A percentile compares a stretch with the other conserved stretches of the same genome.
These are phyloP conservation scores for Clonostachys byssicola DNA, from an alignment of 2,329 filamentous ascomycete species.

Conservation along the genomic window DNA sequence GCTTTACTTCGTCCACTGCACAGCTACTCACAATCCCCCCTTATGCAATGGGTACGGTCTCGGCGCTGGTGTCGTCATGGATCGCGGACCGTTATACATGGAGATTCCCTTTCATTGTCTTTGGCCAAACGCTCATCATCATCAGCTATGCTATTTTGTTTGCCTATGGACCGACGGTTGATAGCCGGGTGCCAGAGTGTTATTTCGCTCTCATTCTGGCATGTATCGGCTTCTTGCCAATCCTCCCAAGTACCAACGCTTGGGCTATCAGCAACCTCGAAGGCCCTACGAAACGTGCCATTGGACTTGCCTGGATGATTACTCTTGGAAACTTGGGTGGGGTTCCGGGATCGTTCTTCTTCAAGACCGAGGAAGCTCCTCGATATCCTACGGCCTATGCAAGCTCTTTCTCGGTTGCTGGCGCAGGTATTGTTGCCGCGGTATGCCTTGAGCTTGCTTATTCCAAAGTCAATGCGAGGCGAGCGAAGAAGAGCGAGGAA, in stretches of 20 bases:
- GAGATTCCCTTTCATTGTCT: not conserved
- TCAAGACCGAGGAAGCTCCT: conserved; percentile 11
- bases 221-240: not conserved
- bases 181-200: conserved; percentile 5
- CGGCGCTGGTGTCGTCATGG: not conserved
- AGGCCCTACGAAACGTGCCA: conserved; percentile 17
- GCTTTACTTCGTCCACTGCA: conserved; percentile 42
- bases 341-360: conserved; percentile 16
- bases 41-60: not conserved
- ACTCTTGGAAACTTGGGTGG: conserved; percentile 12
- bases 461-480: conserved; percentile 13
- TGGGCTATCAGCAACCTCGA: conserved; percentile 21
- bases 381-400: conserved; percentile 16
- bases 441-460: conserved; percentile 11
- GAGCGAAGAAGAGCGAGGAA: conserved; percentile 11
- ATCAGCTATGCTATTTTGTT: not conserved
- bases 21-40: conserved; percentile 1
- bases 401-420: conserved; percentile 11
- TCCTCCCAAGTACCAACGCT: conserved; percentile 9
- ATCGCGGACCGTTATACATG: not conserved
- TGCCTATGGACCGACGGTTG: not conserved
- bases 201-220: not conserved
- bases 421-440: conserved; percentile 7
- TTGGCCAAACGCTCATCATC: not conserved
- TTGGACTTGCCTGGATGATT: conserved; percentile 23